Percentiles rank a stretch among this genome's conserved stretches.
Conservation (phyloP, 1,284 basidiomycete species). For the Sanguinoderma infundibulare region DNA sequence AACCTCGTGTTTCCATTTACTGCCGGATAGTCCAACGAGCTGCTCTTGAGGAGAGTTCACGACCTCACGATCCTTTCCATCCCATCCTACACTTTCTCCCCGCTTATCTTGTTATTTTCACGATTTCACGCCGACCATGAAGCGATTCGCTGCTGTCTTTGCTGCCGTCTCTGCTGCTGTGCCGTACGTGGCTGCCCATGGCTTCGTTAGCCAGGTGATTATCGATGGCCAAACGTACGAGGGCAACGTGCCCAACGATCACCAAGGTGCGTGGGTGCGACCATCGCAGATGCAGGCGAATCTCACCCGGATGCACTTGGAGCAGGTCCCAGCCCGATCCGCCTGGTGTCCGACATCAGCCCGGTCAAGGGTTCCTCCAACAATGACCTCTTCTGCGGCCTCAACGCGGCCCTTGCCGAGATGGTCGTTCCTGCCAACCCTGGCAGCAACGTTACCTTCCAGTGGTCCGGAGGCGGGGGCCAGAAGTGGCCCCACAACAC, state of each 20-base stretch:
- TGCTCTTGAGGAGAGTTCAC: constrained; percentile 26
- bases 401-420: constrained; percentile 53
- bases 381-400: constrained; percentile 65
- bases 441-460: constrained; percentile 61
- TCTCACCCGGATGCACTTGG: not conserved
- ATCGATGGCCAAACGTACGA: constrained; percentile 29
- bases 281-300: not conserved
- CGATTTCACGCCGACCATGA: constrained; percentile 20
- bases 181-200: constrained; percentile 26
- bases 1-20: constrained; percentile 1
- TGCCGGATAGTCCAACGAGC: constrained; percentile 17
- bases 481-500: constrained; percentile 71
- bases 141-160: constrained; percentile 21
- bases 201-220: constrained; percentile 24
- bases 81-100: not conserved
- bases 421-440: constrained; percentile 64
- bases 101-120: not conserved
- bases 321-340: constrained; percentile 52
- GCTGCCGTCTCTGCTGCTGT: constrained; percentile 17
- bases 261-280: constrained; percentile 21
- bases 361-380: constrained; percentile 72
- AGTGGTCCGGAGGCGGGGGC: constrained; percentile 57
- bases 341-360: constrained; percentile 55
- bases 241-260: constrained; percentile 36
- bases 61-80: constrained; percentile 11